These are phyloP conservation scores for Aspergillus sp. DNA, from an alignment of 2,329 filamentous ascomycete species.

Conservation along the genomic window DNA sequence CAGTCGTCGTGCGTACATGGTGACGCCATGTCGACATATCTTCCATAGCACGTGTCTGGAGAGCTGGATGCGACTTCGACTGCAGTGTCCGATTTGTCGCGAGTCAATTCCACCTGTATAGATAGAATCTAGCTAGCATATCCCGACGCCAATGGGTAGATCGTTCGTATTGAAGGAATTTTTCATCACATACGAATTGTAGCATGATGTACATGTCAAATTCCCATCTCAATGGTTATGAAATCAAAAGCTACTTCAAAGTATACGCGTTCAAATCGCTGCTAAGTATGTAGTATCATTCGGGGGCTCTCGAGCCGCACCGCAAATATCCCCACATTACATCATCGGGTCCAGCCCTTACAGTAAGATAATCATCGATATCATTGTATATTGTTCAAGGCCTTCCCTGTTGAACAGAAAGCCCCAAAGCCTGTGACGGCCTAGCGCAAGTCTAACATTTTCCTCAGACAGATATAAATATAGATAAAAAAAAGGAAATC, in stretches of 20 bases:
- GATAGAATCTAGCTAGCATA: slow-evolving; percentile 37
- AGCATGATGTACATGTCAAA: not conserved
- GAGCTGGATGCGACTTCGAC: slow-evolving; percentile 89
- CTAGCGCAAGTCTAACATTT: slow-evolving; percentile 18
- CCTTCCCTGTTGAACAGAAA: slow-evolving; percentile 23
- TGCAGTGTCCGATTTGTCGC: slow-evolving; percentile 94
- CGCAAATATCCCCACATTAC: not conserved
- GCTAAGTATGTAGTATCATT: not conserved
- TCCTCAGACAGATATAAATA: slow-evolving; percentile 6
- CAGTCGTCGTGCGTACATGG: slow-evolving; percentile 85
- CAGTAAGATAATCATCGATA: not conserved
- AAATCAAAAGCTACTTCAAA: not conserved
- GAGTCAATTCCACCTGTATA: slow-evolving; percentile 83
- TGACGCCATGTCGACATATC: slow-evolving; percentile 93
- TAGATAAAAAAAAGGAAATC: slow-evolving; percentile 1
- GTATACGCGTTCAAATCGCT: not conserved
- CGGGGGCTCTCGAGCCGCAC: not conserved
- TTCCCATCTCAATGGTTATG: not conserved
- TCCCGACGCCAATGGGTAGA: not conserved
- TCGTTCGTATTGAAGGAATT: not conserved
- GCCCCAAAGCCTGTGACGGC: slow-evolving; percentile 15
- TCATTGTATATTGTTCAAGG: slow-evolving; percentile 7
- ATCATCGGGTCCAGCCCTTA: not conserved
- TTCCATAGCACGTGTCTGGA: slow-evolving; percentile 92
- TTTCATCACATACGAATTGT: not conserved